Conservation (phyloP, 73 alveolate species). For the Uronychia binucleata region DNA sequence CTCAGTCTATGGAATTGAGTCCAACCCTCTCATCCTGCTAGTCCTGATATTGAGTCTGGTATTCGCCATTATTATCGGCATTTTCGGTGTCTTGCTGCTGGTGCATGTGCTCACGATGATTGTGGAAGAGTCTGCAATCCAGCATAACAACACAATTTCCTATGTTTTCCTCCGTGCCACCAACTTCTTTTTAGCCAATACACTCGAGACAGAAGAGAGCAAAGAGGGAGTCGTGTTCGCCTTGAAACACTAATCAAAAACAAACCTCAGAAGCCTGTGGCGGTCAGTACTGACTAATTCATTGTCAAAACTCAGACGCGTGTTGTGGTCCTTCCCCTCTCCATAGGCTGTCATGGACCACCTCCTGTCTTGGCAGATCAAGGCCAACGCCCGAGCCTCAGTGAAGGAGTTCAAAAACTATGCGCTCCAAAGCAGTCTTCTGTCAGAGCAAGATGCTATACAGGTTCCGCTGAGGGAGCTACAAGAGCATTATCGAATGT, state of each 20-base stretch:
- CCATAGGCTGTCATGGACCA: background rate
- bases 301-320: background rate
- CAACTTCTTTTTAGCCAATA: background rate
- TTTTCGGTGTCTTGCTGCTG: background rate
- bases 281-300: background rate
- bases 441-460: background rate
- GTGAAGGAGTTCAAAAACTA: background rate
- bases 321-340: background rate
- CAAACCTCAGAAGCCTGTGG: slow-evolving; percentile 4
- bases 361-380: background rate
- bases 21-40: background rate
- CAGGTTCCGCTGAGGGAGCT: background rate
- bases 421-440: background rate
- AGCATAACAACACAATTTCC: background rate
- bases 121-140: background rate
- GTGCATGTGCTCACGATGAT: background rate
- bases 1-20: background rate
- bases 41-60: background rate
- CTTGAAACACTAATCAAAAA: background rate
- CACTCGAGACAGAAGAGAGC: background rate
- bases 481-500: background rate
- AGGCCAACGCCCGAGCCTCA: background rate
- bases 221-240: background rate
- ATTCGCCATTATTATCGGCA: background rate
- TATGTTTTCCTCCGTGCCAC: background rate